phyloP scores from a whole-genome alignment of 1,139 yeast species.

The Taphrina populina region DNA sequence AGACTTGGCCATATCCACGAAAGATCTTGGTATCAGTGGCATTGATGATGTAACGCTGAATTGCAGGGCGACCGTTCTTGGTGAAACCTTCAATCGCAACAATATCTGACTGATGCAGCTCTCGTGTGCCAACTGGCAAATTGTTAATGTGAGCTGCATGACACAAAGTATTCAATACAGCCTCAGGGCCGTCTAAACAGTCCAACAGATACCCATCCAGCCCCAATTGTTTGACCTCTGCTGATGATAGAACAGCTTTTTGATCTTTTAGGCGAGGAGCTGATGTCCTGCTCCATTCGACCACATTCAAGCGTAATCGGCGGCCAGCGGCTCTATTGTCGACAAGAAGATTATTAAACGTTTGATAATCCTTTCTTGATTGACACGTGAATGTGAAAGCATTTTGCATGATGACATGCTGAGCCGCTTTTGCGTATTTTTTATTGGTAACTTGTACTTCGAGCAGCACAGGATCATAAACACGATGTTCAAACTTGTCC shows the following conservation, averaged over 20 bases:
- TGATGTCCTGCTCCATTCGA: slow-evolving; percentile 47
- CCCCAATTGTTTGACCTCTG: slow-evolving; percentile 54
- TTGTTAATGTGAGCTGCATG: slow-evolving; percentile 50
- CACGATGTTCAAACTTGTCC: slow-evolving; percentile 48
- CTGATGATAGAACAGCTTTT: slow-evolving; percentile 44
- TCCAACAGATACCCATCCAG: slow-evolving; percentile 73
- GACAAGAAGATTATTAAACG: slow-evolving; percentile 50
- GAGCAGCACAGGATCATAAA: slow-evolving; percentile 76
- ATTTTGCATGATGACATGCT: slow-evolving; percentile 59
- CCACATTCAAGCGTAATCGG: slow-evolving; percentile 50
- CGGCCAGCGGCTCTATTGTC: slow-evolving; percentile 42
- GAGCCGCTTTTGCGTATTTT: slow-evolving; percentile 48
- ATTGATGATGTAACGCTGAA: slow-evolving; percentile 18
- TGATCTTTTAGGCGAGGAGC: slow-evolving; percentile 40
- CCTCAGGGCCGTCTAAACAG: slow-evolving; percentile 67
- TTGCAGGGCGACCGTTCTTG: neutral
- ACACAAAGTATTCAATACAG: slow-evolving; percentile 74
- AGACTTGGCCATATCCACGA: slow-evolving; percentile 17
- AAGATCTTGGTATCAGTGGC: slow-evolving; percentile 14
- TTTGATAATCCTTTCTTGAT: slow-evolving; percentile 50
- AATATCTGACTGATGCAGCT: slow-evolving; percentile 11
- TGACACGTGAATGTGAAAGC: slow-evolving; percentile 57
- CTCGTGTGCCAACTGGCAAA: slow-evolving; percentile 5
- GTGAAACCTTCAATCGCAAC: slow-evolving; percentile 1
- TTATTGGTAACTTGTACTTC: slow-evolving; percentile 58